A percentile compares a stretch with the other conserved stretches of the same genome.
Conservation (phyloP, 2,329 filamentous ascomycete genomes). For the Parasarocladium wereldwijsianum region DNA sequence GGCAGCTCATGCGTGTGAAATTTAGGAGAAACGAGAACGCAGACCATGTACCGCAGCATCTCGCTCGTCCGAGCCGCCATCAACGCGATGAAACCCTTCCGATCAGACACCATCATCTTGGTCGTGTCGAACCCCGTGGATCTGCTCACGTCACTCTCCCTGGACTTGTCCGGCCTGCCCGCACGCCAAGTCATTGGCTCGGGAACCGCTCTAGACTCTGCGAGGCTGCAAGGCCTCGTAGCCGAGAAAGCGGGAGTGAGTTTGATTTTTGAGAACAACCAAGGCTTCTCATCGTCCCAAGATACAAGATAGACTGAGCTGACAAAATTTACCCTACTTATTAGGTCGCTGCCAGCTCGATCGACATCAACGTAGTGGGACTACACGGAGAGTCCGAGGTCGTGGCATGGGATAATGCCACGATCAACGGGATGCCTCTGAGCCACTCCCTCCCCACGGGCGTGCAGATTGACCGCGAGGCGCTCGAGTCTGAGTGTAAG, state of each 20-base stretch:
- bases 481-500: slow-evolving; percentile 27
- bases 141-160: slow-evolving; percentile 33
- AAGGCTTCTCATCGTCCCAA: too few relatives aligned
- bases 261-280: too few relatives aligned
- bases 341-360: slow-evolving; percentile 6
- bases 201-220: slow-evolving; percentile 37
- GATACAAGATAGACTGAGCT: too few relatives aligned
- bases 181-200: slow-evolving; percentile 33
- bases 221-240: slow-evolving; percentile 28
- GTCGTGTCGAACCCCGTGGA: slow-evolving; percentile 41
- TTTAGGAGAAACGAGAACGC: slow-evolving; percentile 9
- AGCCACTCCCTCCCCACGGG: slow-evolving; percentile 4
- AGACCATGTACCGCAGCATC: slow-evolving; percentile 24
- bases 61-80: slow-evolving; percentile 31
- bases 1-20: not conserved
- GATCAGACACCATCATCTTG: slow-evolving; percentile 29
- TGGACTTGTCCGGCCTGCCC: slow-evolving; percentile 30
- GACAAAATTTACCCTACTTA: too few relatives aligned
- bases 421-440: slow-evolving; percentile 9
- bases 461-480: slow-evolving; percentile 13
- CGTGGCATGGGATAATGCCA: slow-evolving; percentile 11
- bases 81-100: slow-evolving; percentile 31
- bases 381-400: slow-evolving; percentile 11
- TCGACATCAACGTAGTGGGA: slow-evolving; percentile 11
- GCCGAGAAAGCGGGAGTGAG: slow-evolving; percentile 12